phyloP scores from a whole-genome alignment of 768 basidiomycete genomes.

The Cytidiella melzeri region DNA sequence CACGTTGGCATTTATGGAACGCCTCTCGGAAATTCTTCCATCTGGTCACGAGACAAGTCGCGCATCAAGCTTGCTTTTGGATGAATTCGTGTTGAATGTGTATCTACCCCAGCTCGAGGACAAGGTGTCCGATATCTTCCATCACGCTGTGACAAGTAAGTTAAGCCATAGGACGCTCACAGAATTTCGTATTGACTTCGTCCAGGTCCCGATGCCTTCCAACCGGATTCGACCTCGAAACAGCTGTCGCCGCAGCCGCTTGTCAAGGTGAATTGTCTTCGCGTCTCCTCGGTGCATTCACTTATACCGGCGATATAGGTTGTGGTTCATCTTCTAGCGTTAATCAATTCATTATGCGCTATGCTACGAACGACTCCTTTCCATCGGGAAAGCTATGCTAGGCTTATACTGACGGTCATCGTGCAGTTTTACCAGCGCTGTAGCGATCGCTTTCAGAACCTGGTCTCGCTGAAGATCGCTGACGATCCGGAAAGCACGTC shows the following conservation, averaged over 20 bases:
- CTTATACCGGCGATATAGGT: constrained; percentile 41
- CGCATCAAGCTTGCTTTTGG: constrained; percentile 67
- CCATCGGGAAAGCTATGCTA: constrained; percentile 89
- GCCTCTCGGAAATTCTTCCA: constrained; percentile 67
- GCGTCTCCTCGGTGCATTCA: not conserved
- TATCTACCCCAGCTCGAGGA: constrained; percentile 96
- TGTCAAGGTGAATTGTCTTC: constrained; percentile 50
- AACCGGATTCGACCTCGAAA: constrained; percentile 65
- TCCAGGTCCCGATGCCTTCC: constrained; percentile 80
- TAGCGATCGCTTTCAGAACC: constrained; percentile 77
- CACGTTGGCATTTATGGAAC: constrained; percentile 77
- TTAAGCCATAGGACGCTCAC: not conserved
- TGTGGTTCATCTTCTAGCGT: constrained; percentile 75
- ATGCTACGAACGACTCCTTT: constrained; percentile 92
- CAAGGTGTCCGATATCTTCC: constrained; percentile 83
- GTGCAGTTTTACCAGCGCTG: constrained; percentile 96
- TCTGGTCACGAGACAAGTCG: constrained; percentile 59
- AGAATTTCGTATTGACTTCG: not conserved
- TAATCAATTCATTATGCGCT: constrained; percentile 86
- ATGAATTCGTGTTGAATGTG: constrained; percentile 89
- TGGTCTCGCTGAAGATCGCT: constrained; percentile 41
- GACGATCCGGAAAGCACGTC: constrained; percentile 33
- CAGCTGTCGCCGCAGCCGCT: constrained; percentile 68
- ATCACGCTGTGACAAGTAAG: constrained; percentile 74
- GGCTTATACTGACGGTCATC: constrained; percentile 89